Evolutionary conservation across 2,329 filamentous ascomycete genomes (phyloP).

Genomic region (Bipolaris cookei): DNA sequence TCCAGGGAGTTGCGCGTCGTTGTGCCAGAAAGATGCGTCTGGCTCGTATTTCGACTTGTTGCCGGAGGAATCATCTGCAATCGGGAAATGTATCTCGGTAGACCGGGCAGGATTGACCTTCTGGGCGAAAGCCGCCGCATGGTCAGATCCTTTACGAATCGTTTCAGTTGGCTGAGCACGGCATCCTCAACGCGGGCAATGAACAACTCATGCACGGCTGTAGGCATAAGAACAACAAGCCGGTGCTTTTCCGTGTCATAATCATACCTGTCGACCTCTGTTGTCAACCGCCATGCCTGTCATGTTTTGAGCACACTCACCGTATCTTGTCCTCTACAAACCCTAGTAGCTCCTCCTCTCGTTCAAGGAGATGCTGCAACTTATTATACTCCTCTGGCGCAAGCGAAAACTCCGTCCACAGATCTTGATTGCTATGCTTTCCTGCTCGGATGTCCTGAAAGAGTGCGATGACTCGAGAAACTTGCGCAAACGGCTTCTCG

Average conservation of each 20-base stretch:
- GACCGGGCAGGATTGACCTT: constrained; percentile 27
- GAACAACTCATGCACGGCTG: constrained; percentile 27
- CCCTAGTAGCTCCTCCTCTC: constrained; percentile 22
- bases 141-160: constrained; percentile 25
- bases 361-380: constrained; percentile 17
- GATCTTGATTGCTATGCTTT: constrained; percentile 13
- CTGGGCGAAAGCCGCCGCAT: constrained; percentile 26
- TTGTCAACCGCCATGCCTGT: constrained; percentile 13
- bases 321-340: constrained; percentile 27
- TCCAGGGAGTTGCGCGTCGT: constrained; percentile 28
- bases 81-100: constrained; percentile 22
- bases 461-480: constrained; percentile 23
- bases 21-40: constrained; percentile 31
- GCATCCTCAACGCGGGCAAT: constrained; percentile 25
- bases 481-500: constrained; percentile 24
- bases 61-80: constrained; percentile 6
- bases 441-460: constrained; percentile 26
- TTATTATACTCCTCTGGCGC: constrained; percentile 22
- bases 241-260: constrained; percentile 17
- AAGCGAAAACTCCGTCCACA: constrained; percentile 26
- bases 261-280: constrained; percentile 23
- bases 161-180: constrained; percentile 26
- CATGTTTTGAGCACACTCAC: constrained; percentile 14
- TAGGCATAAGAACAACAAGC: constrained; percentile 33
- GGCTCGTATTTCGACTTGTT: constrained; percentile 29